Evolutionary conservation across 1,139 yeast genomes (phyloP), one percentile per base, ranked within the genome.

Genomic region (Kluyveromyces sp.): DNA sequence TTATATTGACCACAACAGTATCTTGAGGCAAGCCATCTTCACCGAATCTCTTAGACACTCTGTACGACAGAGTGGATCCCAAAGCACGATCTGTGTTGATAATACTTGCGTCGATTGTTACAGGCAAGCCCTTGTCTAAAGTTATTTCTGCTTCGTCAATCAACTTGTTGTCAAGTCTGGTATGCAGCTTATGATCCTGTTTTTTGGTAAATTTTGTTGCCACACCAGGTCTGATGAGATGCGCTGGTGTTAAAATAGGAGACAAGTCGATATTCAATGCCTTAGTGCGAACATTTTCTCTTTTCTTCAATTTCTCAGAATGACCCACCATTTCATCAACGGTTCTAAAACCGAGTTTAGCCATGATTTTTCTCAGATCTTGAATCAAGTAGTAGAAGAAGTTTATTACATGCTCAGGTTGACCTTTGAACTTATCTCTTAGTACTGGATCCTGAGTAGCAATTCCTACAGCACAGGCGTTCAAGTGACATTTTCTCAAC

Each of bases 301-400:
- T 75, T 45, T 88, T 94, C 58, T 69, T 74, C 62, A 92, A 77
- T 67, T 80, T 85, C 70, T 92, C 98, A 39, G 97, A 85, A 63
- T 84, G 87, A 59, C 98, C 98, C 57, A 92, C 89, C 98, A 92
- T 92, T 70, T 92, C 98, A 63, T 87, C 89, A 63, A 92, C 79
- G 44, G 95, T 87, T 64, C 98, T 78, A 78, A 83, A 92, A 48
- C 98, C 98, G 52, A 92, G 78, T 61, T 79, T 75, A 42, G 97
- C 96, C 98, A 92, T 92, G 60, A 85, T 83, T 48, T 75, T 78
- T 65, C 98, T 80, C 63, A 92, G 78, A 67, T 92, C 98, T 58
- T 88, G 87, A 46, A 96, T 82, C 65, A 92, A 74, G 69, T 89
- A 92, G 72, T 83, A 92, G 76, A 92, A 92, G 74, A 92, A 92